These are phyloP conservation scores for Lasiodiplodia gonubiensis DNA, from an alignment of 2,329 filamentous ascomycete genomes.

Conservation along the genomic window DNA sequence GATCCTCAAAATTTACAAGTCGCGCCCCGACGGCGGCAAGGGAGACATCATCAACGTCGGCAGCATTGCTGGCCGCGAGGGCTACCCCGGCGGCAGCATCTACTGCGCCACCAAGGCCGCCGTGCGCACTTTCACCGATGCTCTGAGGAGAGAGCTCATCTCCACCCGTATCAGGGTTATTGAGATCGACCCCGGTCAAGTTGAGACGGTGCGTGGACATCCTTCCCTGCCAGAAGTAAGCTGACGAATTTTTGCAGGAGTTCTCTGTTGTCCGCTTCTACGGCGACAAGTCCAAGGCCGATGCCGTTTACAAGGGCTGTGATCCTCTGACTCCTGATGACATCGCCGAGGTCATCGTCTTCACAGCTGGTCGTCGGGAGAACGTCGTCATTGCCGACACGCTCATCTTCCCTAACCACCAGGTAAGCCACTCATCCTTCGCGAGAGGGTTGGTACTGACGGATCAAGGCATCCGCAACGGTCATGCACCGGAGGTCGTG, in stretches of 20 bases:
- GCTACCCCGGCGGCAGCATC: constrained; percentile 84
- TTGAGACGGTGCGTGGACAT: constrained; percentile 67
- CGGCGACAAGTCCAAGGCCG: constrained; percentile 86
- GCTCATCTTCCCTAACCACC: constrained; percentile 85
- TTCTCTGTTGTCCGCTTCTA: constrained; percentile 89
- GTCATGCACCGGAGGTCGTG: constrained; percentile 53
- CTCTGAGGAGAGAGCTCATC: constrained; percentile 81
- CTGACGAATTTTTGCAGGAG: constrained; percentile 52
- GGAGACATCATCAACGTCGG: constrained; percentile 98
- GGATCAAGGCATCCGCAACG: constrained; percentile 49
- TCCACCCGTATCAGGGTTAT: constrained; percentile 81
- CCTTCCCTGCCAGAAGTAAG: background rate
- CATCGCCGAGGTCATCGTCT: constrained; percentile 89
- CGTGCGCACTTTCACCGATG: constrained; percentile 82
- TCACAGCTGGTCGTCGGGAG: constrained; percentile 80
- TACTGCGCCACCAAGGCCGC: constrained; percentile 95
- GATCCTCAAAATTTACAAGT: constrained; percentile 80
- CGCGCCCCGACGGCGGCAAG: constrained; percentile 68
- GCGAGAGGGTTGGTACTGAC: constrained; percentile 16
- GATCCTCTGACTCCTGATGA: constrained; percentile 88
- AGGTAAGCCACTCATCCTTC: constrained; percentile 62
- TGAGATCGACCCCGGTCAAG: constrained; percentile 88
- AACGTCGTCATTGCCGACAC: constrained; percentile 92
- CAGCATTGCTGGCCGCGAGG: constrained; percentile 86
- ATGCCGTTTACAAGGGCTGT: constrained; percentile 80